Conservation (phyloP, 2,329 filamentous ascomycete genomes). For the Exserohilum turcica region DNA sequence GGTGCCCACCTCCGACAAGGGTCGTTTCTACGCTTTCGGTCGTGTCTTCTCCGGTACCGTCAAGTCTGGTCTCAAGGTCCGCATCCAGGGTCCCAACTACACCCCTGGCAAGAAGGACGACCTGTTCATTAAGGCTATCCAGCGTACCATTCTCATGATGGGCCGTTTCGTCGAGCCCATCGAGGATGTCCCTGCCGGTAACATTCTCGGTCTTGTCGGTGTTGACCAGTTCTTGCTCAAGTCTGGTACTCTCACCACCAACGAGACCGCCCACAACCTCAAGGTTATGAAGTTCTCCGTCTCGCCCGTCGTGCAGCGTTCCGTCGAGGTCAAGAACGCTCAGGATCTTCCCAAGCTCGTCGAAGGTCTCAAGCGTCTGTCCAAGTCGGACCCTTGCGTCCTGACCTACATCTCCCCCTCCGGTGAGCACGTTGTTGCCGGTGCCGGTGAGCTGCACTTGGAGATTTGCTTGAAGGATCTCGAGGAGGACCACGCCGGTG, state of each 20-base stretch:
- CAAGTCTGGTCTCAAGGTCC: slow-evolving; percentile 97
- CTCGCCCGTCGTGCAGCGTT: slow-evolving; percentile 96
- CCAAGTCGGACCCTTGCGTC: slow-evolving; percentile 99
- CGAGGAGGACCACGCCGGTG: slow-evolving; percentile 98
- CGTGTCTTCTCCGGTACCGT: slow-evolving; percentile 99
- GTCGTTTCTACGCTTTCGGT: slow-evolving; percentile 99
- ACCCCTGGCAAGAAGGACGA: slow-evolving; percentile 97
- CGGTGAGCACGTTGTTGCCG: slow-evolving; percentile 98
- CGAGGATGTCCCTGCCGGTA: slow-evolving; percentile 97
- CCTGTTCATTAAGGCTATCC: slow-evolving; percentile 98
- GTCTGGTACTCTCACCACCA: slow-evolving; percentile 98
- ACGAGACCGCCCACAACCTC: slow-evolving; percentile 97
- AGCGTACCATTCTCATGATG: slow-evolving; percentile 99
- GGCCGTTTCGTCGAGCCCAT: slow-evolving; percentile 98
- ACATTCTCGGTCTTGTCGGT: slow-evolving; percentile 99
- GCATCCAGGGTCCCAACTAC: slow-evolving; percentile 99
- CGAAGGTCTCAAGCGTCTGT: slow-evolving; percentile 99
- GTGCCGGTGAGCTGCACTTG: slow-evolving; percentile 98
- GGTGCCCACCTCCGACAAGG: slow-evolving; percentile 99
- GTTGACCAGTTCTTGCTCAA: slow-evolving; percentile 99
- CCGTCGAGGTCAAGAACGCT: slow-evolving; percentile 99
- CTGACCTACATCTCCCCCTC: slow-evolving; percentile 86
- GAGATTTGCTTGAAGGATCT: slow-evolving; percentile 99
- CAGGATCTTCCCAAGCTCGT: slow-evolving; percentile 99
- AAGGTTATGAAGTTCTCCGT: slow-evolving; percentile 99